Evolutionary conservation across 768 basidiomycete species (phyloP).

Genomic region (Pisolithus marmoratus): DNA sequence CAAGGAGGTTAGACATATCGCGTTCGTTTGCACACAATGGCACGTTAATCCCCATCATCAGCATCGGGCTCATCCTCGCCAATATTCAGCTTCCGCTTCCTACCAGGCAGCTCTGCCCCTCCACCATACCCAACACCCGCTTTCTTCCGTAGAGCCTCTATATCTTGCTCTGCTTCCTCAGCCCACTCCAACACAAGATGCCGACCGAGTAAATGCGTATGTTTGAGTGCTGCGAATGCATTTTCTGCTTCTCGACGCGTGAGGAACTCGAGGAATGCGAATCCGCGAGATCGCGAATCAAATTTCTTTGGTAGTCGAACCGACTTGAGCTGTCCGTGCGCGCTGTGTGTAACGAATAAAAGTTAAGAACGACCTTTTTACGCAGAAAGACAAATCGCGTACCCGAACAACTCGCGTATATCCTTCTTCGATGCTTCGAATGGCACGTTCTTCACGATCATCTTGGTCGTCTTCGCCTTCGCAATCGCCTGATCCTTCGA

Average conservation of each 20-base stretch:
- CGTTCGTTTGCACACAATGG: too few relatives aligned
- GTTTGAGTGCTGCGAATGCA: constrained; percentile 78
- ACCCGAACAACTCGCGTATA: constrained; percentile 85
- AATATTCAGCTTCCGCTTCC: constrained; percentile 65
- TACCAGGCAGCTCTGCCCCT: constrained; percentile 65
- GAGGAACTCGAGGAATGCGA: constrained; percentile 94
- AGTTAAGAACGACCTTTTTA: not conserved
- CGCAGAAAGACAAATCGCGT: constrained; percentile 24
- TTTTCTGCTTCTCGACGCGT: constrained; percentile 86
- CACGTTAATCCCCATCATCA: constrained; percentile 10
- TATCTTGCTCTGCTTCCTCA: constrained; percentile 71
- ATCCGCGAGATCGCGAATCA: constrained; percentile 83
- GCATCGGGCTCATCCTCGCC: constrained; percentile 32
- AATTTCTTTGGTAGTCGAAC: constrained; percentile 91
- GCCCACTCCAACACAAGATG: constrained; percentile 97
- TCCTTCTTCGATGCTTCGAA: constrained; percentile 97
- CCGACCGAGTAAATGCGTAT: constrained; percentile 93
- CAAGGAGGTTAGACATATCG: too few relatives aligned
- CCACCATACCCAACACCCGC: constrained; percentile 73
- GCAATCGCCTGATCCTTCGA: constrained; percentile 31
- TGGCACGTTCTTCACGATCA: constrained; percentile 97
- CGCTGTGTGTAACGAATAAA: constrained; percentile 37
- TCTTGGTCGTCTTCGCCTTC: constrained; percentile 78
- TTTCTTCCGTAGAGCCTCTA: constrained; percentile 73
- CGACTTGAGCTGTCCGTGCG: constrained; percentile 91